These are phyloP conservation scores for Fonsecaea erecta DNA, from an alignment of 2,329 filamentous ascomycete genomes.

Conservation along the genomic window DNA sequence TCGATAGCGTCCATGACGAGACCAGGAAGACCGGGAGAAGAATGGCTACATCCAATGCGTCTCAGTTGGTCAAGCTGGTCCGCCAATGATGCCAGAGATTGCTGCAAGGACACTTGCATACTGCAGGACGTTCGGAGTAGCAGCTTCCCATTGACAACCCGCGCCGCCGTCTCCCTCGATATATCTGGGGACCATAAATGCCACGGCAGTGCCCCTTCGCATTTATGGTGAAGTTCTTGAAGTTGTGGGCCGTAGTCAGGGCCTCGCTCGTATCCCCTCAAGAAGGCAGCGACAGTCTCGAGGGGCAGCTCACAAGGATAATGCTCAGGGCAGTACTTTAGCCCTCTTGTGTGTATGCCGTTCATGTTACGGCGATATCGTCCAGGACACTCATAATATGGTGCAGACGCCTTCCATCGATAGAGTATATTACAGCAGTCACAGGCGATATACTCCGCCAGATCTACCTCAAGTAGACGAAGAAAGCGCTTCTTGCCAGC, in stretches of 20 bases:
- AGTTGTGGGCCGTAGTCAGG: constrained; percentile 23
- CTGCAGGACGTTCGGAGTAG: constrained; percentile 11
- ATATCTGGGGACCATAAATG: neutral
- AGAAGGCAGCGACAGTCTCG: constrained; percentile 9
- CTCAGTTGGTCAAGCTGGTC: neutral
- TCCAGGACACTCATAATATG: constrained; percentile 1
- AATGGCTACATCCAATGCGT: constrained; percentile 12
- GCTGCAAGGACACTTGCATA: constrained; percentile 8
- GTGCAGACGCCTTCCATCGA: constrained; percentile 4
- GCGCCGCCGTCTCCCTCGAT: constrained; percentile 9
- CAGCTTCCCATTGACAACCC: constrained; percentile 15
- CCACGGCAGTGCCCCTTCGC: neutral
- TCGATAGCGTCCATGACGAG: constrained; percentile 18
- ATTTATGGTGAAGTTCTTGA: constrained; percentile 13
- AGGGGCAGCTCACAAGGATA: neutral
- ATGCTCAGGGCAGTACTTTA: constrained; percentile 4
- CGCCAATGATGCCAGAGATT: constrained; percentile 7
- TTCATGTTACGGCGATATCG: neutral
- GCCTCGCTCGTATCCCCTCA: constrained; percentile 21
- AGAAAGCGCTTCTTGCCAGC: constrained; percentile 16
- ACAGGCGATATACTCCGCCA: constrained; percentile 19
- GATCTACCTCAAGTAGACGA: constrained; percentile 21
- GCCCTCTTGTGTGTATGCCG: neutral
- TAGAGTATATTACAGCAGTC: constrained; percentile 18
- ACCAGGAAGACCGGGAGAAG: constrained; percentile 3